Evolutionary conservation across 2,329 filamentous ascomycete species (phyloP), one percentile per base, ranked within the genome.

Genomic region (Claviceps humidiphila): DNA sequence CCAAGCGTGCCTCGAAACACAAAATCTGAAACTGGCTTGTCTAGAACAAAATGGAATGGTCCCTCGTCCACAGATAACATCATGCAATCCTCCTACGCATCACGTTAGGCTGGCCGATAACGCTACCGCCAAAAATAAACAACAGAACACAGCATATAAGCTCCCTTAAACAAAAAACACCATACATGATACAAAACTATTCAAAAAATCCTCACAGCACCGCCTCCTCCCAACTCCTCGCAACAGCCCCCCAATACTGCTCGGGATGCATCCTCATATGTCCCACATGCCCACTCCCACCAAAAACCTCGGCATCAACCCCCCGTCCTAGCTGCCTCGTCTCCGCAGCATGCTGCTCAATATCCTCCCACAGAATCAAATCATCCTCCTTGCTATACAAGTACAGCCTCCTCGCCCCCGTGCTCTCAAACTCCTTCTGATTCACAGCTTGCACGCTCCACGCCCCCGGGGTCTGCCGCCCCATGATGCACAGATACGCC

Each of bases 241-340:
- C 49, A 8, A 77, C 72, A 0, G 69, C 63, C 1, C 57, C 60
- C 81, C 81, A 85, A 59, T 85, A 85, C 61, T 74, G 69, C 37
- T 71, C 71, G 1, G 75, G 73, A 52, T 81, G 73, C 62, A 72
- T 65, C 17, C 75, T 68, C 67, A 84, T 75, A 60, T 84, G 80
- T 1, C 77, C 78, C 17, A 82, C 81, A 62, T 85, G 81, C 1
- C 72, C 66, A 49, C 75, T 80, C 4, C 73, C 75, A 49, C 78
- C 71, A 55, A 85, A 85, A 34, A 74, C 59, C 53, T 78, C 74
- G 20, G 70, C 66, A 1, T 71, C 66, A 1, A 75, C 72, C 22
- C 61, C 59, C 56, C 75, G 82, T 0, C 80, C 81, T 51, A 68
- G 67, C 13, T 61, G 58, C 54, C 61, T 67, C 1, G 77, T 73